Evolutionary conservation across 345 rosid species (phyloP), one percentile per base, ranked within the genome.

Genomic region (Clausena lansium): DNA sequence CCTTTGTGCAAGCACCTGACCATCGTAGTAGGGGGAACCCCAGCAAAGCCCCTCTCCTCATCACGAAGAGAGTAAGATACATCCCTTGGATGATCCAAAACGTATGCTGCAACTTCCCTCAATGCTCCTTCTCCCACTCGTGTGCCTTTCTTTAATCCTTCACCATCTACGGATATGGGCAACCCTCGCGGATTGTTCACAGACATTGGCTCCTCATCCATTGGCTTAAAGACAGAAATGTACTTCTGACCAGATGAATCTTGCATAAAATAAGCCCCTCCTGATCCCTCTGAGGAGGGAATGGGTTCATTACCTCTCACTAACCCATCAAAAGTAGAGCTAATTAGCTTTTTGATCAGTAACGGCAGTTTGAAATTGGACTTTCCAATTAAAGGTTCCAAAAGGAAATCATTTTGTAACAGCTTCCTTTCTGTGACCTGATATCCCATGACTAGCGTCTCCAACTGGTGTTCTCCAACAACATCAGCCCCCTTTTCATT

Each of bases 161-260:
- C 93, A 10, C 98, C 97, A 41, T 89, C 87, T 17, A 82, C 59
- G 25, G 97, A 92, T 78, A 90, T 28, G 20, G 91, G 83, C 39
- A 85, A 82, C 33, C 91, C 96, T 13, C 58, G 87, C 6, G 97
- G 98, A 71, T 94, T 94, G 80, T 91, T 94, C 74, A 88, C 85
- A 67, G 98, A 94, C 93, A 90, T 83, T 68, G 98, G 98, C 77
- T 94, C 98, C 85, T 94, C 98, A 77, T 94, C 97, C 54, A 83
- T 82, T 68, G 98, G 98, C 80, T 94, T 94, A 71, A 94, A 92
- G 77, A 94, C 93, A 8, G 98, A 90, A 55, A 87, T 80, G 74
- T 84, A 91, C 33, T 84, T 84, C 78, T 80, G 80, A 75, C 94
- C 94, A 17, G 91, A 87, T 54, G 82, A 71, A 79, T 94, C 94